Evolutionary conservation across 306 rosid genomes (phyloP).

Genomic region (Cyclanthera cordifolia): DNA sequence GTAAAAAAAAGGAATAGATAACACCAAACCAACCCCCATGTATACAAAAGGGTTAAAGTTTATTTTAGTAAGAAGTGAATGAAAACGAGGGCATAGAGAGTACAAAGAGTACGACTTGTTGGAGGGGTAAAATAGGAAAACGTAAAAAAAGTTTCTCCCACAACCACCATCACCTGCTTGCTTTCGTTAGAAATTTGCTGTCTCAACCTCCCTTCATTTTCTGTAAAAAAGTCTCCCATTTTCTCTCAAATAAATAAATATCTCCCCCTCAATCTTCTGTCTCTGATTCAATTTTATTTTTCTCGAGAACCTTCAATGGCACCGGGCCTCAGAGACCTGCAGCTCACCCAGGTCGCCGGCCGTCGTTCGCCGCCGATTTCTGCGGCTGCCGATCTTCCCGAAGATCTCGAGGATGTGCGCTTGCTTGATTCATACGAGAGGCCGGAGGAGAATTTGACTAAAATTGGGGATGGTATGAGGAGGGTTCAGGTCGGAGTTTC

Average conservation of each 20-base stretch:
- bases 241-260: no score
- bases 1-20: no score
- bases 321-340: constrained; percentile 33
- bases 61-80: no score
- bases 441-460: constrained; percentile 12
- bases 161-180: constrained; percentile 16
- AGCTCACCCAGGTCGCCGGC: constrained; percentile 27
- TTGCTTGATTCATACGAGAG: constrained; percentile 58
- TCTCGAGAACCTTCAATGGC: constrained; percentile 27
- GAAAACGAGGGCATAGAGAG: no score
- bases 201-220: no score
- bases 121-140: constrained; percentile 22
- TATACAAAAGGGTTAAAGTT: no score
- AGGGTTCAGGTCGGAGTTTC: constrained; percentile 59
- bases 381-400: constrained; percentile 19
- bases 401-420: constrained; percentile 59
- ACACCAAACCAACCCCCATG: no score
- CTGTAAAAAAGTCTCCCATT: no score
- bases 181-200: neutral
- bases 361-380: neutral
- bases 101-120: no score
- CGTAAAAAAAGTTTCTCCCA: neutral
- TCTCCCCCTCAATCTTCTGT: no score
- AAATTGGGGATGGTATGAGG: constrained; percentile 28
- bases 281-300: neutral